Conservation (phyloP, 2,329 filamentous ascomycete species). For the Aspergillus quadrilineatus region DNA sequence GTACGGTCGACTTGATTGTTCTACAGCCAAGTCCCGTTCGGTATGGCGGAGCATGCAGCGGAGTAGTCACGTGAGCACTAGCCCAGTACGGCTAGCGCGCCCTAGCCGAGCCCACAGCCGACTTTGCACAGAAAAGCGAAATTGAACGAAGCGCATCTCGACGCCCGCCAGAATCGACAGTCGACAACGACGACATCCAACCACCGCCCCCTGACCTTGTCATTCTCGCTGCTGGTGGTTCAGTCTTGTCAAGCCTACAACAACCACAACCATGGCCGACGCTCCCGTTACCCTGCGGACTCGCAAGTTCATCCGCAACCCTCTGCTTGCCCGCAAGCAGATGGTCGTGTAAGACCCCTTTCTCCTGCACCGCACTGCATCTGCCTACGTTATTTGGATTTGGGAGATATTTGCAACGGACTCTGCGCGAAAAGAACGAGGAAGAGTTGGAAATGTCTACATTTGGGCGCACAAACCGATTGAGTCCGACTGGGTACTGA, state of each 20-base stretch:
- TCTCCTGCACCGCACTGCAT: conserved; percentile 16
- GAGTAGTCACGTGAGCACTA: conserved; percentile 6
- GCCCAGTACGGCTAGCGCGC: conserved; percentile 31
- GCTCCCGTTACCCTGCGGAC: conserved; percentile 81
- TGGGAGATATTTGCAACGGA: neutral
- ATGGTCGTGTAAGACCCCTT: conserved; percentile 88
- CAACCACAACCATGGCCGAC: conserved; percentile 69
- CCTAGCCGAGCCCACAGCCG: conserved; percentile 46
- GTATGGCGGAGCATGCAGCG: neutral
- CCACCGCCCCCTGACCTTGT: conserved; percentile 26
- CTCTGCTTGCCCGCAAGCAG: conserved; percentile 97
- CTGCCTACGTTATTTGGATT: neutral
- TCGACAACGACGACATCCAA: conserved; percentile 27
- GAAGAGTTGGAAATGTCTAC: conserved; percentile 10
- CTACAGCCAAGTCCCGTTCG: neutral
- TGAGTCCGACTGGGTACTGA: conserved; percentile 8
- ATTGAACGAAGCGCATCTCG: conserved; percentile 35
- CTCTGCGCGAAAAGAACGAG: neutral
- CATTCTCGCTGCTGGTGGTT: conserved; percentile 29
- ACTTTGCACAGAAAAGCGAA: conserved; percentile 32
- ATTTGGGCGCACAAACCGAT: neutral
- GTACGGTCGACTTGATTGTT: neutral
- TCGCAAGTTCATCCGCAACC: conserved; percentile 99
- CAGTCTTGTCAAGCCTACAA: conserved; percentile 54
- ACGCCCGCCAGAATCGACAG: conserved; percentile 31